Percentiles rank a stretch among this genome's conserved stretches.
Evolutionary conservation across 768 basidiomycete genomes (phyloP).

Genomic region (Mrakia blollopis): DNA sequence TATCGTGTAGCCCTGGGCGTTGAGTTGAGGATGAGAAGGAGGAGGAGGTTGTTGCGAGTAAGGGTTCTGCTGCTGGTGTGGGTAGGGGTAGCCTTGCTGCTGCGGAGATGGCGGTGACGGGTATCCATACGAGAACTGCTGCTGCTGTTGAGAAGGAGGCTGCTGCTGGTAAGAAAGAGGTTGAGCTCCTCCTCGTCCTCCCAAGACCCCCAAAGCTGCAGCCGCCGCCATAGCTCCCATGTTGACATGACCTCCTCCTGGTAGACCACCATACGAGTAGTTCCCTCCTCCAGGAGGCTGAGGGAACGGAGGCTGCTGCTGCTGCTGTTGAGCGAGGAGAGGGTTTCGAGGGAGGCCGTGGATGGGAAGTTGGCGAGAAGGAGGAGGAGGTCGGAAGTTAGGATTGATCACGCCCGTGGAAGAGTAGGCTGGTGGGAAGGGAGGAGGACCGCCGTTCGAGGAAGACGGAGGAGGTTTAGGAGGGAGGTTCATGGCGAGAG

Average conservation of each 20-base stretch:
- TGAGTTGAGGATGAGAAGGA: background rate
- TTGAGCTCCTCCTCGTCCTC: background rate
- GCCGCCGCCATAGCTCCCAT: slow-evolving; percentile 8
- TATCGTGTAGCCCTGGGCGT: slow-evolving; percentile 7
- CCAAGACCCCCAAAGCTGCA: slow-evolving; percentile 4
- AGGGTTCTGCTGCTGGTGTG: background rate
- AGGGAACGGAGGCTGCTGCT: slow-evolving; percentile 4
- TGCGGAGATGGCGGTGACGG: background rate
- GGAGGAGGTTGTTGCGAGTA: background rate
- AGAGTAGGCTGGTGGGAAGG: background rate
- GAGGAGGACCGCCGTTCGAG: background rate
- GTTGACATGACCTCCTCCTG: background rate
- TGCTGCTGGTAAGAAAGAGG: background rate
- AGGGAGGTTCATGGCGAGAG: background rate
- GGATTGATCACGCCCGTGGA: background rate
- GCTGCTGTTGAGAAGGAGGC: background rate
- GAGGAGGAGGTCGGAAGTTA: background rate
- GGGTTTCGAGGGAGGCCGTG: slow-evolving; percentile 12
- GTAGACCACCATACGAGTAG: slow-evolving; percentile 2
- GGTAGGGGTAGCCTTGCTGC: background rate
- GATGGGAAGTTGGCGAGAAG: background rate
- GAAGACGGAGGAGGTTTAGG: slow-evolving; percentile 1
- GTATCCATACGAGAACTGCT: background rate
- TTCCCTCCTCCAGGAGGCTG: background rate
- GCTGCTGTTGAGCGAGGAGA: slow-evolving; percentile 12